phyloP scores from a whole-genome alignment of 176 grass and related monocot species.

The Tillandsia leiboldiana region DNA sequence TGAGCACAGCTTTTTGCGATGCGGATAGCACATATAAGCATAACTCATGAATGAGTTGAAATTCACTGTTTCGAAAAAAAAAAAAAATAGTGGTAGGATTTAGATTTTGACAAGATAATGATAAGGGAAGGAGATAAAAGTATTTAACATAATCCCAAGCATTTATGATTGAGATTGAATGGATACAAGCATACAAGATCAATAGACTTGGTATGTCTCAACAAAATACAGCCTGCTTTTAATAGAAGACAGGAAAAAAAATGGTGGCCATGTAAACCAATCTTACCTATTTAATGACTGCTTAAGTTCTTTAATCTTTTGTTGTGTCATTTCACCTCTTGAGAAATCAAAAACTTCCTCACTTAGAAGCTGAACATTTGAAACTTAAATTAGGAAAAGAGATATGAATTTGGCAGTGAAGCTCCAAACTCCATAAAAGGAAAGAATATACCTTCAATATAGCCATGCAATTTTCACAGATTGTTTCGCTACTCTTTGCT shows the following conservation, averaged over 20 bases:
- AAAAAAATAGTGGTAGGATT: constrained; percentile 1
- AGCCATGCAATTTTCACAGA: constrained; percentile 99
- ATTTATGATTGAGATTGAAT: no score
- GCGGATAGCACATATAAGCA: constrained; percentile 97
- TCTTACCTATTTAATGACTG: constrained; percentile 88
- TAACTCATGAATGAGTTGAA: constrained; percentile 95
- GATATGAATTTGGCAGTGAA: not conserved
- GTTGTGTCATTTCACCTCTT: constrained; percentile 96
- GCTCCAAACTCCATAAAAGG: not conserved
- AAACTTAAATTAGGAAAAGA: not conserved
- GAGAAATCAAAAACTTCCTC: constrained; percentile 99
- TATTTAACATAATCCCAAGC: not conserved
- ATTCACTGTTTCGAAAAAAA: constrained; percentile 58
- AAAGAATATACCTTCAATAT: constrained; percentile 80
- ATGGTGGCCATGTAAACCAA: not conserved
- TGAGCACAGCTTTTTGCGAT: constrained; percentile 83
- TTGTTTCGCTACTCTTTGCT: constrained; percentile 91
- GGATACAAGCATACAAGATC: no score
- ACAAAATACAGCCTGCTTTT: constrained; percentile 6
- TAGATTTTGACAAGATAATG: not conserved
- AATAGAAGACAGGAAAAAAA: constrained; percentile 9
- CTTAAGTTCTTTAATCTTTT: constrained; percentile 99
- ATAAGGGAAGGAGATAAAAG: not conserved
- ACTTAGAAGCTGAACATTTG: constrained; percentile 76
- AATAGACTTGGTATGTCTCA: not conserved